Base-by-base conservation (phyloP, 495 filamentous ascomycete genomes). In the Xylaria venustula region DNA sequence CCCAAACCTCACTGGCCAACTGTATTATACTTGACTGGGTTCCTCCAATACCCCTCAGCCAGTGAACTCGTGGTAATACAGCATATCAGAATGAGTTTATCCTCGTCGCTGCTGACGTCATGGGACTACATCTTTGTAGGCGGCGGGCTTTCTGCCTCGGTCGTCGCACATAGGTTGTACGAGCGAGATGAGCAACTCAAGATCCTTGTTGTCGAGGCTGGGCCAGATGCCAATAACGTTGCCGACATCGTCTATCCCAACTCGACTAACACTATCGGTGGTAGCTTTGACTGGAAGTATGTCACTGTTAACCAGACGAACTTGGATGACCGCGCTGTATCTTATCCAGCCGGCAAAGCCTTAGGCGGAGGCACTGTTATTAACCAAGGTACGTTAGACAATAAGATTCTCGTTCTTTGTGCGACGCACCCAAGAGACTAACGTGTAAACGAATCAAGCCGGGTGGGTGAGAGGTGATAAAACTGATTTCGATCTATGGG, bases 401-500 rank as follows among this genome's bases (percentile, higher is more conserved):
- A 34, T 34, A 34, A 5, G 11, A 34, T 5, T 34, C 5, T 5
- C n/a, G n/a, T n/a, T n/a, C 30, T 11, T 34, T 34, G 30, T 34
- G 30, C 11, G 30, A 34, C 5, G 30, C n/a, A 34, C 5, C 30
- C 30, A 34, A 34, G 30, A 34, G 30, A 34, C 30, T 34, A 11
- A 34, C 30, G 30, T 34, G 30, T 34, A 11, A 34, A 34, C 11
- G 30, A 34, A 34, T 34, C 30, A 3, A 67, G 74, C 62, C 20
- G 67, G 46, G 8, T 79, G 74, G 76, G 65, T 69, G 14, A 66
- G 76, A 3, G 77, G 75, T 3, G 66, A 71, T 46, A 64, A 60
- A 25, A 45, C 40, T 11, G 76, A 81, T 54, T 78, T 73, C 44
- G 73, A 78, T 32, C 63, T 53, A 6, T 80, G 77, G 77, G 77